Conservation (phyloP, 768 basidiomycete species). For the Lyophyllum shimeji region DNA sequence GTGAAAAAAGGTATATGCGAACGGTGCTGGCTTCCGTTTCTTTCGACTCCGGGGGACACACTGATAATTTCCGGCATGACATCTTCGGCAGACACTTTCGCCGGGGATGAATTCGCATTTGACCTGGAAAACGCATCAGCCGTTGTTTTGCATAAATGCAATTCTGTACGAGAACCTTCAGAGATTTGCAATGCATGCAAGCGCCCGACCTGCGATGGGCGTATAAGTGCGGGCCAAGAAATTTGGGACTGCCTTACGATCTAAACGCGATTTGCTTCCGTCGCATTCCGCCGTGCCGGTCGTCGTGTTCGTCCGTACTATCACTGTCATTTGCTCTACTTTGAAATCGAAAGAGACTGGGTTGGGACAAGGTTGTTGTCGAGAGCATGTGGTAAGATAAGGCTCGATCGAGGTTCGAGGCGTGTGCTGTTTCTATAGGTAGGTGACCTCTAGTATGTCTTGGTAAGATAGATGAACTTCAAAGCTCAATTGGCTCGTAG, state of each 20-base stretch:
- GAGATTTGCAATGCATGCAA: slow-evolving; percentile 57
- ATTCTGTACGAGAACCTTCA: slow-evolving; percentile 39
- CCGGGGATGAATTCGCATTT: slow-evolving; percentile 49
- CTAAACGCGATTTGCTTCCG: slow-evolving; percentile 12
- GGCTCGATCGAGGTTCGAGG: neutral
- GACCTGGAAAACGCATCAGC: slow-evolving; percentile 34
- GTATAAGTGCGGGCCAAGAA: neutral
- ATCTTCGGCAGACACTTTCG: slow-evolving; percentile 47
- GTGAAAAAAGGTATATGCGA: slow-evolving; percentile 17
- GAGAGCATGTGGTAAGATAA: slow-evolving; percentile 2
- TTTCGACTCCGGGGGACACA: slow-evolving; percentile 51
- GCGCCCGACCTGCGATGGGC: slow-evolving; percentile 40
- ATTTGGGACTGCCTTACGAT: slow-evolving; percentile 16
- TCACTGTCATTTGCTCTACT: slow-evolving; percentile 20
- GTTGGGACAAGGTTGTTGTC: neutral
- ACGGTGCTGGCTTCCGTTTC: slow-evolving; percentile 60
- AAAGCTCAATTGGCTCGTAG: neutral
- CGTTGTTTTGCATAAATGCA: neutral
- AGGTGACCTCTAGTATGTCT: neutral
- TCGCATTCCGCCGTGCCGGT: slow-evolving; percentile 5
- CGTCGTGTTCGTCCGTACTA: slow-evolving; percentile 13
- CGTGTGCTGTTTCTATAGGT: neutral
- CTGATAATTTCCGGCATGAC: slow-evolving; percentile 43
- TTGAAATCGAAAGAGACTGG: slow-evolving; percentile 17
- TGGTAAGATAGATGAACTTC: neutral